Evolutionary conservation across 306 rosid species (phyloP).

Genomic region (Rosa persica): DNA sequence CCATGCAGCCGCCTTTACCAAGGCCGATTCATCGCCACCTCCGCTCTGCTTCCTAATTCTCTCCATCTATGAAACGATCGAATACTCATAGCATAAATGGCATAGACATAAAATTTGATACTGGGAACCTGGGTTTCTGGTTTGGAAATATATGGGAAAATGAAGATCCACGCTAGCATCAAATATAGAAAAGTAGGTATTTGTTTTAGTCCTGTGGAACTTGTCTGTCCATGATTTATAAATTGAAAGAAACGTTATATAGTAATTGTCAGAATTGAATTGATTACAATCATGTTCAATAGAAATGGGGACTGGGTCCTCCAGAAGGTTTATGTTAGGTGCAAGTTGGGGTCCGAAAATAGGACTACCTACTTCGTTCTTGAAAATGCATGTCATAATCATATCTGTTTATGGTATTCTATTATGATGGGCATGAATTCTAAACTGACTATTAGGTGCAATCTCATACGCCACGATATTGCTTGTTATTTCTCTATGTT

Average conservation of each 20-base stretch:
- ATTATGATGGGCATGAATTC: not conserved
- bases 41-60: slow-evolving; percentile 20
- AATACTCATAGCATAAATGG: not conserved
- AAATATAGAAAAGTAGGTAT: not conserved
- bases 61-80: slow-evolving; percentile 24
- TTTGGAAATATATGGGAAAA: slow-evolving; percentile 38
- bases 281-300: slow-evolving; percentile 26
- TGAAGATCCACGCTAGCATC: slow-evolving; percentile 44
- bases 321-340: slow-evolving; percentile 11
- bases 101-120: not conserved
- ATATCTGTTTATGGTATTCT: slow-evolving; percentile 1
- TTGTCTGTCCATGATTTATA: slow-evolving; percentile 9
- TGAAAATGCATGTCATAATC: slow-evolving; percentile 8
- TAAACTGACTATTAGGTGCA: not conserved
- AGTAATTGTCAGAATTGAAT: slow-evolving; percentile 16
- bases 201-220: not conserved
- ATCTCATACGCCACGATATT: not conserved
- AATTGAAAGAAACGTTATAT: not conserved
- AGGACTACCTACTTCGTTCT: not conserved
- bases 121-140: not conserved
- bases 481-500: not conserved
- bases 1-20: slow-evolving; percentile 87
- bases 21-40: slow-evolving; percentile 23
- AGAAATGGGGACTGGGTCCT: slow-evolving; percentile 22
- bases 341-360: not conserved